These are phyloP conservation scores for Claviceps digitariae DNA, from an alignment of 2,329 filamentous ascomycete genomes.

Conservation along the genomic window DNA sequence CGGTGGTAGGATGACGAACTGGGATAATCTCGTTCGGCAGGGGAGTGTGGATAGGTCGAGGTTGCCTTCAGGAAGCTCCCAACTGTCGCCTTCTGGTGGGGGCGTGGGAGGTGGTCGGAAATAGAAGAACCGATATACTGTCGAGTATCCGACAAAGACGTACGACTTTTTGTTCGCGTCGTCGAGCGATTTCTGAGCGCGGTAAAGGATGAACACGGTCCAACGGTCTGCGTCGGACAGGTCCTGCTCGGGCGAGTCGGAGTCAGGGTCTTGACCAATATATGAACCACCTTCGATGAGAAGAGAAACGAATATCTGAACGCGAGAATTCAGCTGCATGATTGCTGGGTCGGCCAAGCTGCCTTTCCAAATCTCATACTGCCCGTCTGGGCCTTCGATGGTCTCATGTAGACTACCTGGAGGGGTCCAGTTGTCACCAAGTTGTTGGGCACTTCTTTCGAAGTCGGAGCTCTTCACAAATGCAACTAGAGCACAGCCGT, in stretches of 20 bases:
- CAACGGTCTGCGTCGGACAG: conserved; percentile 67
- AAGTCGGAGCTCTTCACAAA: conserved; percentile 52
- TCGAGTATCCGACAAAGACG: conserved; percentile 76
- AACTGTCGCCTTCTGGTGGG: conserved; percentile 24
- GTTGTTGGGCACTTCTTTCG: conserved; percentile 38
- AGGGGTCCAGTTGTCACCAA: conserved; percentile 44
- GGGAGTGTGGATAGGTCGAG: conserved; percentile 48
- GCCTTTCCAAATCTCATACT: conserved; percentile 77
- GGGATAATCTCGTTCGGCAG: conserved; percentile 73
- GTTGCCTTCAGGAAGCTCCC: conserved; percentile 31
- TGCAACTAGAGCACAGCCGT: conserved; percentile 36
- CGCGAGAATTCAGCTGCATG: conserved; percentile 58
- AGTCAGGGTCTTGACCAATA: conserved; percentile 37
- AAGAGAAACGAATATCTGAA: conserved; percentile 71
- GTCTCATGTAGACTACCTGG: conserved; percentile 59
- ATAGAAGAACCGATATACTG: conserved; percentile 75
- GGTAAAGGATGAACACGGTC: conserved; percentile 81
- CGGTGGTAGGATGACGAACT: conserved; percentile 82
- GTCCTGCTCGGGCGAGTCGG: conserved; percentile 48
- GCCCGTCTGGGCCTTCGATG: conserved; percentile 46
- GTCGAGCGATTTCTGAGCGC: conserved; percentile 37
- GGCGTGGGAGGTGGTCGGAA: conserved; percentile 34
- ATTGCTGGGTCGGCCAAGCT: conserved; percentile 57
- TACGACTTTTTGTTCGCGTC: conserved; percentile 45
- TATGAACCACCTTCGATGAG: conserved; percentile 89